Evolutionary conservation across 163 green algal genomes (phyloP), one percentile per base, ranked within the genome.

Genomic region (Scenedesmus sp.): DNA sequence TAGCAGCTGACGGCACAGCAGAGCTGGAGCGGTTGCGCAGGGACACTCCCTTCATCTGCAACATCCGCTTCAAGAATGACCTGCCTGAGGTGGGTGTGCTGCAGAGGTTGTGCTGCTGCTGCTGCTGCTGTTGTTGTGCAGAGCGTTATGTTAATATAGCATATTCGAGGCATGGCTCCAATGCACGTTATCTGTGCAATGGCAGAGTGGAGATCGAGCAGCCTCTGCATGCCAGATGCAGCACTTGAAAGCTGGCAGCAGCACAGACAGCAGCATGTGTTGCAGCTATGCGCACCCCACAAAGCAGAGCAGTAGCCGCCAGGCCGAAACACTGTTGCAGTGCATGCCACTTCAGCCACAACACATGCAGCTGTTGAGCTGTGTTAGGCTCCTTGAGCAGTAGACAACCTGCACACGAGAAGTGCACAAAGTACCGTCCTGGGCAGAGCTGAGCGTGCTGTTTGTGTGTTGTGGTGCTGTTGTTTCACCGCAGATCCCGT

Each of bases 21-120:
- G 74, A 90, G 64, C 88, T 87, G 2, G 93, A 96, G 85, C 86
- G 96, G 10, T 62, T 98, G 84, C 91, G 94, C 20, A 84, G 96
- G 1, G 95, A 98, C 15, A 98, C 96, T 3, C 94, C 96, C 1
- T 98, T 99, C 91, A 84, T 97, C 3, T 97, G 96, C 87, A 96
- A 96, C 86, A 94, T 99, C 15, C 89, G 94, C 1, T 98, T 99
- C 89, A 95, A 93, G 23, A 98, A 98, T 79, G 95, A 98, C 86
- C 89, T 98, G 64, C 97, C 97, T 34, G 96, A 98, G 95, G 95
- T 97, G 70, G 57, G 92, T 18, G 23, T 2, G 34, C 15, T 34
- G 81, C 57, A 15, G 86, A 59, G 0, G 66, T 1, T 13, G 18
- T 1, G 18, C 15, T 46, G 55, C 18, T 70, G 20, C 82, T n/a